These are phyloP conservation scores for Nepenthes gracilis DNA, from an alignment of 148 eudicot species.

Conservation along the genomic window DNA sequence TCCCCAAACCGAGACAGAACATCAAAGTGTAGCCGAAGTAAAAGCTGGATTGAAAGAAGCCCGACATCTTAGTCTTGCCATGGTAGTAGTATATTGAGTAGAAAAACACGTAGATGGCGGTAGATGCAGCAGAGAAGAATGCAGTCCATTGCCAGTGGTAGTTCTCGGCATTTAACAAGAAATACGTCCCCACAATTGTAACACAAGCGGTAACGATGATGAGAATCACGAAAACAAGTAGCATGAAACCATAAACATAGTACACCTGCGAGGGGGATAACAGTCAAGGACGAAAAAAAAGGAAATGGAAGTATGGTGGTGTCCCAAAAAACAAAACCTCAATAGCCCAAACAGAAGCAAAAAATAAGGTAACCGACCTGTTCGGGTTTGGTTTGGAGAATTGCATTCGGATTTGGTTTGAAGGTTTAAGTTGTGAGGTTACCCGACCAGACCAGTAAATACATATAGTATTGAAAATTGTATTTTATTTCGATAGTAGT, in stretches of 20 bases:
- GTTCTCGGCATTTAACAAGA: conserved; percentile 96
- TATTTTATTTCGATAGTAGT: too few relatives aligned
- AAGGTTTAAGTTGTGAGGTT: too few relatives aligned
- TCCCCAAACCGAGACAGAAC: conserved; percentile 79
- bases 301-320: too few relatives aligned
- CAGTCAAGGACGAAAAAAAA: not conserved
- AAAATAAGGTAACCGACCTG: too few relatives aligned
- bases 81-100: conserved; percentile 84
- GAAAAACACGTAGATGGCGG: conserved; percentile 77
- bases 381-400: too few relatives aligned
- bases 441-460: too few relatives aligned
- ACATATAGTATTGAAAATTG: too few relatives aligned
- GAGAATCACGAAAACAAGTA: conserved; percentile 84
- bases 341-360: too few relatives aligned
- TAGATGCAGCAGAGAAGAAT: conserved; percentile 83
- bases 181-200: conserved; percentile 95
- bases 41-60: conserved; percentile 98
- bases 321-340: too few relatives aligned
- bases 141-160: conserved; percentile 98
- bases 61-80: conserved; percentile 92
- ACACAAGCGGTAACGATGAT: conserved; percentile 88
- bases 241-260: conserved; percentile 93
- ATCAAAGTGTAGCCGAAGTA: conserved; percentile 85
- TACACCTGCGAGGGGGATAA: conserved; percentile 52
- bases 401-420: too few relatives aligned